These are phyloP conservation scores for Leptographium procerum DNA, from an alignment of 2,329 filamentous ascomycete species.

Conservation along the genomic window DNA sequence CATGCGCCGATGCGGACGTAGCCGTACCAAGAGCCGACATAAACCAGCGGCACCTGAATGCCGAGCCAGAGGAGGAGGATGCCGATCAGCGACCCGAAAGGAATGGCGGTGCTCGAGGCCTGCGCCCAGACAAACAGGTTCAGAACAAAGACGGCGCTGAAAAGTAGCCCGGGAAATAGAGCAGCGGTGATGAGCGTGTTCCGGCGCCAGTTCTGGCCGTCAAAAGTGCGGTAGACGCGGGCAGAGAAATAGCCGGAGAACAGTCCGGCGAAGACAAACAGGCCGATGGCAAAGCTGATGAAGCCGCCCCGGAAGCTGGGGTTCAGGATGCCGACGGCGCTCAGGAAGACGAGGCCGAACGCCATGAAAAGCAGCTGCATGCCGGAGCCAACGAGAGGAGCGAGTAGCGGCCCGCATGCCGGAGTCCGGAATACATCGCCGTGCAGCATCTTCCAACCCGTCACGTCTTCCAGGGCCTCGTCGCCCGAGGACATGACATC, in stretches of 20 bases:
- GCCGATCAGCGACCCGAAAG: conserved; percentile 65
- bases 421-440: conserved; percentile 79
- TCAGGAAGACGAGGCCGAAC: conserved; percentile 57
- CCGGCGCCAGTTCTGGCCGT: conserved; percentile 60
- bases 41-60: conserved; percentile 76
- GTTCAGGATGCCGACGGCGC: conserved; percentile 67
- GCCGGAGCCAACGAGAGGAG: conserved; percentile 72
- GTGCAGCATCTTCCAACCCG: conserved; percentile 81
- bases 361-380: conserved; percentile 81
- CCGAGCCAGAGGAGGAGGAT: conserved; percentile 71
- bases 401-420: conserved; percentile 57
- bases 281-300: conserved; percentile 68
- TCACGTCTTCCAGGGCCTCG: conserved; percentile 64
- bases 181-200: conserved; percentile 69
- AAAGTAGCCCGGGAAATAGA: conserved; percentile 69
- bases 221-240: conserved; percentile 73
- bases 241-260: conserved; percentile 85
- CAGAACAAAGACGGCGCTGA: conserved; percentile 63
- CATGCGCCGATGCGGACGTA: conserved; percentile 56
- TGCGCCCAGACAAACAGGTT: conserved; percentile 89
- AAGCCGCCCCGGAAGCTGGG: conserved; percentile 86
- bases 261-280: conserved; percentile 72
- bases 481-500: conserved; percentile 51
- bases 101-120: conserved; percentile 76
- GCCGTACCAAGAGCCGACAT: conserved; percentile 67